Base-by-base conservation (phyloP, 2,329 filamentous ascomycete species). In the Knoxdaviesia capensis region DNA sequence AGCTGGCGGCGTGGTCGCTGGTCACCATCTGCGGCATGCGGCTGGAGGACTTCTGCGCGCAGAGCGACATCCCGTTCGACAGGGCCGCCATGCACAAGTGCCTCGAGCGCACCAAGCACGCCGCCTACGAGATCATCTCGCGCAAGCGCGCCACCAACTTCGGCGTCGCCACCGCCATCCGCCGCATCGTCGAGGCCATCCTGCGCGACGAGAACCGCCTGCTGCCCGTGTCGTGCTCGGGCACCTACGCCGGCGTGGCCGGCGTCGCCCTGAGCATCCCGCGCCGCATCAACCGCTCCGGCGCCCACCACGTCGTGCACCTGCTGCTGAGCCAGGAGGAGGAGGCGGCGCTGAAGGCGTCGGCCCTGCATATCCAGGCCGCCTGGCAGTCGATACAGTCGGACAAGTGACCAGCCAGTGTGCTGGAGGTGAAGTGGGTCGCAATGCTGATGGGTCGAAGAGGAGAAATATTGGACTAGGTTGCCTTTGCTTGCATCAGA, bases 61-160 rank as follows among this genome's bases (percentile, higher is more conserved):
- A 53, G 41, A 45, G 49, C 34, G 48, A 48, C 10, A 39, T 48
- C 20, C 40, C 42, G 35, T 50, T 54, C 41, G 47, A 51, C 41
- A 47, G 53, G 28, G 45, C 48, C 20, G 50, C 44, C 20, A 52
- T 54, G 46, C 45, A 49, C 6, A 51, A 44, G 1, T 52, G 51
- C 41, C 46, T 50, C 6, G 46, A 43, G 38, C 44, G 51, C 11
- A 54, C 53, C 8, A 47, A 48, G 39, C 48, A 50, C 31, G 54
- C 54, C 6, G 54, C 54, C 28, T 54, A 56, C 46, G 53, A 53
- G 46, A 55, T 56, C 42, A 56, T 56, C 41, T 47, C 50, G 47
- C 46, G 49, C 37, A 56, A 56, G 48, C 53, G 54, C 35, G 53
- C 52, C 48, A 56, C 54, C 31, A 54, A 55, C 43, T 55, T 54